Conservation (phyloP, 495 filamentous ascomycete genomes). For the Trichoderma erinaceum region DNA sequence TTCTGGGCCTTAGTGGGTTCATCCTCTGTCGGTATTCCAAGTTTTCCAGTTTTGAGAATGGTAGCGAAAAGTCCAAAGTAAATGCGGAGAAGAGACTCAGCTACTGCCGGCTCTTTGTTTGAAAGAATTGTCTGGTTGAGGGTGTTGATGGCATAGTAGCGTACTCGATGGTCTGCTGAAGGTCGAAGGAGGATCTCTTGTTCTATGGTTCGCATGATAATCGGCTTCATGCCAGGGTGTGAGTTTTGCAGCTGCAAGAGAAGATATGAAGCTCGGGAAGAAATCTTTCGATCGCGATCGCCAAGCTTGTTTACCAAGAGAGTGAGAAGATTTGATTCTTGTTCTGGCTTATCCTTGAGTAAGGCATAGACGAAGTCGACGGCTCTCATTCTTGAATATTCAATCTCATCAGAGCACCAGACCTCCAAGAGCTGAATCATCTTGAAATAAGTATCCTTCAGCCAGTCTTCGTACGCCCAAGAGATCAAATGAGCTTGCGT, state of each 20-base stretch:
- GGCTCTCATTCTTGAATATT: constrained; percentile 78
- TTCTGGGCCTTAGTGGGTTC: constrained; percentile 6
- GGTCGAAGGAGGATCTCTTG: constrained; percentile 80
- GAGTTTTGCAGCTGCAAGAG: constrained; percentile 80
- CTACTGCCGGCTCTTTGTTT: constrained; percentile 72
- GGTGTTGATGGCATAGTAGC: constrained; percentile 93
- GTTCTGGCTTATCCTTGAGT: constrained; percentile 91
- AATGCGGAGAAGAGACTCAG: constrained; percentile 72
- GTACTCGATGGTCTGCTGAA: constrained; percentile 78
- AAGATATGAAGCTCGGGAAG: constrained; percentile 84
- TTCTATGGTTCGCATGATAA: constrained; percentile 78
- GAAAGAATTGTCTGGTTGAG: constrained; percentile 93
- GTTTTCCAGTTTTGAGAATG: constrained; percentile 54
- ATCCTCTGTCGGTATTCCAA: constrained; percentile 18
- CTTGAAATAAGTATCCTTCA: constrained; percentile 88
- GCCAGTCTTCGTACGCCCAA: constrained; percentile 93
- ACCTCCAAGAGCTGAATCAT: constrained; percentile 80
- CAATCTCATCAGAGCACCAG: constrained; percentile 91
- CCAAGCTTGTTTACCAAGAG: constrained; percentile 93
- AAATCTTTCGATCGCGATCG: constrained; percentile 88
- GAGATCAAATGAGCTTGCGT: constrained; percentile 69
- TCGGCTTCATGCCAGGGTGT: constrained; percentile 88
- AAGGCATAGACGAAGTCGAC: constrained; percentile 85
- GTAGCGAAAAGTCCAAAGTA: constrained; percentile 84
- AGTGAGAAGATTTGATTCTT: constrained; percentile 88